Conservation (phyloP, 305 asterid genomes). For the Solanum hybrid region DNA sequence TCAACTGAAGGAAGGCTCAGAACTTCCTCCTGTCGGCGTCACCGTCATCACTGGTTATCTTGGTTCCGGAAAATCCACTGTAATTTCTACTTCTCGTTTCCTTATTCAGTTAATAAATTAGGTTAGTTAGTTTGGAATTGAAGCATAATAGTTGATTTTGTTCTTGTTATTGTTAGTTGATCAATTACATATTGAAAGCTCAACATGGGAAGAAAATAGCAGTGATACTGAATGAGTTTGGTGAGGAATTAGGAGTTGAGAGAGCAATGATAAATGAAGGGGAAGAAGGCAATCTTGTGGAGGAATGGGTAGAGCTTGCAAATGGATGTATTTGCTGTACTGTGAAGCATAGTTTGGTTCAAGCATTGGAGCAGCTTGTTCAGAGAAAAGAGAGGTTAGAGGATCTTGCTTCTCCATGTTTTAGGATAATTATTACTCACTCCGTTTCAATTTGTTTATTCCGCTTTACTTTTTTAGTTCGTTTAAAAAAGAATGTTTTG, state of each 20-base stretch:
- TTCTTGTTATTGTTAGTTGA: constrained; percentile 36
- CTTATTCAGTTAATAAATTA: not conserved
- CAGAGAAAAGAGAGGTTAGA: constrained; percentile 84
- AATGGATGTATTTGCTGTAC: constrained; percentile 96
- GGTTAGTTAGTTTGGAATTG: not conserved
- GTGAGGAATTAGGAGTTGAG: constrained; percentile 95
- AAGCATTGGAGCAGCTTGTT: constrained; percentile 92
- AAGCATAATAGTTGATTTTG: not conserved
- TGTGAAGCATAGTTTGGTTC: constrained; percentile 95
- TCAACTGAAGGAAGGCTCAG: constrained; percentile 17
- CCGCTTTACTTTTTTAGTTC: not conserved
- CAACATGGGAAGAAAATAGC: constrained; percentile 91
- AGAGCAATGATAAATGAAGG: constrained; percentile 98
- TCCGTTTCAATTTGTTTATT: not conserved
- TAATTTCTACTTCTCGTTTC: constrained; percentile 8
- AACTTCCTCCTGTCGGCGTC: constrained; percentile 63
- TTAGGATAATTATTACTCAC: not conserved
- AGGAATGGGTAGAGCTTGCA: constrained; percentile 98
- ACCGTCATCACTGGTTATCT: constrained; percentile 96
- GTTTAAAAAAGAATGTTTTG: not conserved
- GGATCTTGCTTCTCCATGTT: not conserved
- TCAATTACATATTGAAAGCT: constrained; percentile 61
- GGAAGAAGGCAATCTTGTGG: constrained; percentile 83
- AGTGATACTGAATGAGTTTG: constrained; percentile 87
- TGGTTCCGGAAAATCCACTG: constrained; percentile 97